Evolutionary conservation across 345 rosid species (phyloP), one percentile per base, ranked within the genome.

Genomic region (Euclidium syriacum): DNA sequence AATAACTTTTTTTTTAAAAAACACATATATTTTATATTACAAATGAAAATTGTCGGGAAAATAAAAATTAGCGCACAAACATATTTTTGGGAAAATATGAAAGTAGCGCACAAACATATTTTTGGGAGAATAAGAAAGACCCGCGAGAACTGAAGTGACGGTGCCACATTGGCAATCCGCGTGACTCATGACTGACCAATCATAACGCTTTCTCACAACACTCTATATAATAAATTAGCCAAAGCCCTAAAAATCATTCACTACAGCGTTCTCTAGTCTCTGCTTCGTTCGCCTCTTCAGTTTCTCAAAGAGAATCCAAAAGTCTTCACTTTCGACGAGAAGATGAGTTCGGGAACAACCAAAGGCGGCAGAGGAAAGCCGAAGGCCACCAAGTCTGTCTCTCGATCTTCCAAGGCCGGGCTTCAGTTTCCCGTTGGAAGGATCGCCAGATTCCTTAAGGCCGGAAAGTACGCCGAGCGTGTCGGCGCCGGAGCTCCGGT

Each of bases 401-500:
- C 83, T 42, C 55, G 86, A 17, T 88, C 96, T 0, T 68, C 65
- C 2, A 88, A 85, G 44, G 91, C 90, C 11, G 91, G 91, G 6
- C 78, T 88, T 49, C 90, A 85, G 57, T 85, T 87, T 11, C 89
- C 89, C 0, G 86, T 87, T 0, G 88, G 88, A 4, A 74, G 95
- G 18, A 74, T 84, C 53, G 90, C 90, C 3, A 80, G 95, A 34
- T 86, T 80, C 57, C 81, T 86, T 15, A 84, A 84, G 57, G 82
- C 79, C 6, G 95, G 86, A 0, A 77, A 76, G 12, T 82, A 86
- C 18, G 86, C 90, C 1, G 79, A 86, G 33, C 89, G 92, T 22
- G 89, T 83, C 0, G 92, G 87, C 11, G 78, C 87, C 1, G 89
- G 85, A 1, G 80, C 90, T 47, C 87, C 86, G 3, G 95, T 86